Conservation (phyloP, 2,329 filamentous ascomycete genomes). For the Aureobasidium sp. region DNA sequence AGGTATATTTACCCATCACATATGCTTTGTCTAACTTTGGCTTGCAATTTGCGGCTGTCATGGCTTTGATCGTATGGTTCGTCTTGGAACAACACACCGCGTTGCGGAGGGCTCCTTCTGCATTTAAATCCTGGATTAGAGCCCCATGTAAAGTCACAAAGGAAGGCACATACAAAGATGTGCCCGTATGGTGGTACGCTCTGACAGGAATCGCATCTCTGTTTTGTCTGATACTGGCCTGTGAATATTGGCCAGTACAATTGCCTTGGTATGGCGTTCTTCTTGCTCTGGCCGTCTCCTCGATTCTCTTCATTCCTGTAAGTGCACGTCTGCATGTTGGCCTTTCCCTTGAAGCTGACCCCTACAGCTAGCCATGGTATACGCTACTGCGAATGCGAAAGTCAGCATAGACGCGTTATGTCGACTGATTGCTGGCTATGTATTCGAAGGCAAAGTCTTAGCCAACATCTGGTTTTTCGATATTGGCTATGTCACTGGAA, state of each 20-base stretch:
- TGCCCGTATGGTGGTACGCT: neutral
- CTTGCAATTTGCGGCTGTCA: neutral
- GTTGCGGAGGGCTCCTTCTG: neutral
- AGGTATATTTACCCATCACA: neutral
- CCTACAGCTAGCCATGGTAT: slow-evolving; percentile 72
- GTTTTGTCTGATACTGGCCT: neutral
- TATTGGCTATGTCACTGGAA: neutral
- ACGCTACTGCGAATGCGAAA: slow-evolving; percentile 61
- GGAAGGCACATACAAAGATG: neutral
- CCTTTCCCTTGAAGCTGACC: neutral
- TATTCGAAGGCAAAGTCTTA: slow-evolving; percentile 27
- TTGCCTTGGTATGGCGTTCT: slow-evolving; percentile 59
- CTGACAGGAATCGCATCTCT: neutral
- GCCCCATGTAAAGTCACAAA: neutral
- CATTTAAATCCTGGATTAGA: neutral
- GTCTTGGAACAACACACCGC: neutral
- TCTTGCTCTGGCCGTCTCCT: slow-evolving; percentile 36
- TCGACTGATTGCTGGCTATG: slow-evolving; percentile 31
- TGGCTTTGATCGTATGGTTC: neutral
- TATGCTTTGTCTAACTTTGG: neutral
- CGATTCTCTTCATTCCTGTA: slow-evolving; percentile 53
- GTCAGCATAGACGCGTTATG: neutral
- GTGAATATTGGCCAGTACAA: neutral
- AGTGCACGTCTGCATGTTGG: slow-evolving; percentile 55
- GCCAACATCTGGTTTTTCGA: slow-evolving; percentile 14